Conservation (phyloP, 345 rosid species). For the Heritiera littoralis region DNA sequence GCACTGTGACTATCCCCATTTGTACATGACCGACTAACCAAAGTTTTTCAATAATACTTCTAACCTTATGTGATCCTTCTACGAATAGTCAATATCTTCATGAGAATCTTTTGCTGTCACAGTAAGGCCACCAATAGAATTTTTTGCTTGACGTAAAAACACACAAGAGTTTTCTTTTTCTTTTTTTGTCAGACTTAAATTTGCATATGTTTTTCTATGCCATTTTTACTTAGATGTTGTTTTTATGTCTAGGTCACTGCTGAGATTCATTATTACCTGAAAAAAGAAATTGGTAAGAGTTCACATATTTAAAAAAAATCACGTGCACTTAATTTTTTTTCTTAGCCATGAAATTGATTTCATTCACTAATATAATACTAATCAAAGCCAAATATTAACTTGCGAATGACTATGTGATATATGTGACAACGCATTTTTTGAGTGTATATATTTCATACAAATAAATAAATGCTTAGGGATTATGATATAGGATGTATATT, state of each 20-base stretch:
- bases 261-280: neutral
- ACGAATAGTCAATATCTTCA: constrained; percentile 47
- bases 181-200: neutral
- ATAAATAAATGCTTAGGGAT: too few species aligned
- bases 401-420: too few species aligned
- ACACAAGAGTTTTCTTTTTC: neutral
- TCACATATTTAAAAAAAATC: too few species aligned
- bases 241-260: neutral
- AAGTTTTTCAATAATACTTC: constrained; percentile 20
- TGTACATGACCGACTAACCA: constrained; percentile 15
- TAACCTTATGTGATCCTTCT: constrained; percentile 30
- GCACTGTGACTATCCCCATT: constrained; percentile 10
- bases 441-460: too few species aligned
- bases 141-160: constrained; percentile 39
- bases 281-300: too few species aligned
- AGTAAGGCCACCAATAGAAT: constrained; percentile 41
- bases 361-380: too few species aligned
- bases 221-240: neutral
- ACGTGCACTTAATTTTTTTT: too few species aligned
- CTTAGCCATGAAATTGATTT: too few species aligned
- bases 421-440: too few species aligned
- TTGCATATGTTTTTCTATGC: neutral
- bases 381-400: too few species aligned
- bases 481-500: neutral
- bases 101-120: constrained; percentile 46